phyloP scores from a whole-genome alignment of 257 asterid species.

The Primulina huaijiensis region DNA sequence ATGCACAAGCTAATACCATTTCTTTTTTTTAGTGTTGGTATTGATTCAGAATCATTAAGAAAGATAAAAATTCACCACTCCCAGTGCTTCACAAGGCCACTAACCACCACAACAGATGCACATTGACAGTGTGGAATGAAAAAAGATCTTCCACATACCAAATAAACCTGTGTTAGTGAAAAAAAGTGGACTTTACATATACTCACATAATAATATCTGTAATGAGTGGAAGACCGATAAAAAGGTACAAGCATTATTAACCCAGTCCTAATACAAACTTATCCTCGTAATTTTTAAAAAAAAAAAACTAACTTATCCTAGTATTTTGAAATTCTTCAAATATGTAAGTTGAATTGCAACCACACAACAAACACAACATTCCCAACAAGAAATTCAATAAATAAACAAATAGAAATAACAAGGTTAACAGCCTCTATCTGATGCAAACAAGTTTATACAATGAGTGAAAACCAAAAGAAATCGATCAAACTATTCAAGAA shows the following conservation, averaged over 20 bases:
- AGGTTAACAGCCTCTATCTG: neutral
- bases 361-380: neutral
- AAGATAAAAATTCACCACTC: constrained; percentile 4
- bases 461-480: neutral
- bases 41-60: neutral
- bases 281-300: neutral
- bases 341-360: neutral
- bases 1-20: constrained; percentile 2
- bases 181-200: neutral
- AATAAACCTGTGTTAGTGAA: constrained; percentile 4
- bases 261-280: neutral
- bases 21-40: neutral
- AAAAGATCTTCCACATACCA: constrained; percentile 1
- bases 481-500: constrained; percentile 8
- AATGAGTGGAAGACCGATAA: neutral
- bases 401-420: neutral
- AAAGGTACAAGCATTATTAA: neutral
- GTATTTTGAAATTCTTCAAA: neutral
- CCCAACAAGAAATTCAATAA: neutral
- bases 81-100: neutral
- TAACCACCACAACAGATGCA: constrained; percentile 1
- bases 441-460: neutral
- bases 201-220: neutral
- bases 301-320: neutral
- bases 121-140: neutral